A percentile compares a stretch with the other conserved stretches of the same genome.
These are phyloP conservation scores for Sonneratia caseolaris DNA, from an alignment of 345 rosid species.

Conservation along the genomic window DNA sequence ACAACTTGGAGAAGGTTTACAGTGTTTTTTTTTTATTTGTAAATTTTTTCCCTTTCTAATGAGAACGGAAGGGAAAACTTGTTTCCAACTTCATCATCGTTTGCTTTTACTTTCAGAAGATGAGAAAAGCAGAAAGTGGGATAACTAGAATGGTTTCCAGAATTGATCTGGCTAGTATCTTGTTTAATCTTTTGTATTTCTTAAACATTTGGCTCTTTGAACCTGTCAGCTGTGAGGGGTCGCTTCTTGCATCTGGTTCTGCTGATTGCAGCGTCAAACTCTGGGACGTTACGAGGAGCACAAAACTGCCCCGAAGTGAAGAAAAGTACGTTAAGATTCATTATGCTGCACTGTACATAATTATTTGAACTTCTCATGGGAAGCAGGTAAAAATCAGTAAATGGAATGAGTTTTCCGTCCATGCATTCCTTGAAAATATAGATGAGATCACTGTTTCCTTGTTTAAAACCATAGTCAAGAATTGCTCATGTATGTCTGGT, in stretches of 20 bases:
- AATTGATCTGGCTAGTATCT: neutral
- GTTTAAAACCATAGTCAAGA: neutral
- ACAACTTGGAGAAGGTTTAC: neutral
- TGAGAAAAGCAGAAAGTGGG: neutral
- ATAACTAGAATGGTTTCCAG: neutral
- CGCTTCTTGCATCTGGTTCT: slow-evolving; percentile 93
- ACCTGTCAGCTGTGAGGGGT: slow-evolving; percentile 65
- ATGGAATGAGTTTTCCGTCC: neutral
- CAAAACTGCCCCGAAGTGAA: slow-evolving; percentile 52
- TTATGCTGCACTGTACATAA: neutral
- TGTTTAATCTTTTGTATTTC: neutral
- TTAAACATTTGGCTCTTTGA: neutral
- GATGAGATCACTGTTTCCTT: neutral
- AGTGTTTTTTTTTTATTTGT: too few relatives aligned
- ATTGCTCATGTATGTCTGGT: slow-evolving; percentile 3
- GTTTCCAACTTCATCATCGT: neutral
- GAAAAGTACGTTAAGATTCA: slow-evolving; percentile 43
- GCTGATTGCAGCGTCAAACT: slow-evolving; percentile 89
- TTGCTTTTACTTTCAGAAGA: neutral
- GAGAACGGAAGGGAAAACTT: neutral
- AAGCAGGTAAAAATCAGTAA: neutral
- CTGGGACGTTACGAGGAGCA: slow-evolving; percentile 76
- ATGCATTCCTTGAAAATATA: neutral
- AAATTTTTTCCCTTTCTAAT: neutral
- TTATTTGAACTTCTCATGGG: neutral